These are phyloP conservation scores for Adenanthera pavonina DNA, from an alignment of 306 rosid species.

Conservation along the genomic window DNA sequence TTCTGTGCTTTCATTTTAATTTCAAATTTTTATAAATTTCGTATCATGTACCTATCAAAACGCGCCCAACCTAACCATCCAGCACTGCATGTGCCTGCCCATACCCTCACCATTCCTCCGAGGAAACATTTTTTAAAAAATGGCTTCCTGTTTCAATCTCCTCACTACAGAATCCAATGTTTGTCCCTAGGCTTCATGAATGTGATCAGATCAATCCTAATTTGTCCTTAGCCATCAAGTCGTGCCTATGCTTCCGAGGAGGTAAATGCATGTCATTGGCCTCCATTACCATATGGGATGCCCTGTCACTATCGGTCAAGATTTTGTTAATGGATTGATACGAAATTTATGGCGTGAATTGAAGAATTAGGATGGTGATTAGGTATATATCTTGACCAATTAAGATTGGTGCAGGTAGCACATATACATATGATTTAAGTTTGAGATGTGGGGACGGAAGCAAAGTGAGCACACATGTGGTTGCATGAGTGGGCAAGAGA, in stretches of 20 bases:
- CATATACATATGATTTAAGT: no score
- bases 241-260: background rate
- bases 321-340: background rate
- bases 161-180: background rate
- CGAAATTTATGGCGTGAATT: background rate
- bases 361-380: background rate
- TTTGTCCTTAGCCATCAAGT: background rate
- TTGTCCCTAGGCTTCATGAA: background rate
- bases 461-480: constrained; percentile 10
- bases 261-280: background rate
- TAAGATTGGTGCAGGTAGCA: background rate
- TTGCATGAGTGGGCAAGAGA: background rate
- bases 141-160: background rate
- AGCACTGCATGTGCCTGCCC: constrained; percentile 73
- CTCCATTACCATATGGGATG: background rate
- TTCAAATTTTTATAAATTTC: constrained; percentile 21
- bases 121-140: background rate
- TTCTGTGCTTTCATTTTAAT: constrained; percentile 42
- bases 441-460: background rate
- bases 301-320: background rate
- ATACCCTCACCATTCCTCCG: constrained; percentile 38
- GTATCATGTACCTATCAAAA: constrained; percentile 6
- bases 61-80: constrained; percentile 46
- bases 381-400: background rate
- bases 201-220: background rate